A percentile compares a stretch with the other conserved stretches of the same genome.
phyloP scores from a whole-genome alignment of 2,329 filamentous ascomycete genomes.

The Xylaria arbuscula region DNA sequence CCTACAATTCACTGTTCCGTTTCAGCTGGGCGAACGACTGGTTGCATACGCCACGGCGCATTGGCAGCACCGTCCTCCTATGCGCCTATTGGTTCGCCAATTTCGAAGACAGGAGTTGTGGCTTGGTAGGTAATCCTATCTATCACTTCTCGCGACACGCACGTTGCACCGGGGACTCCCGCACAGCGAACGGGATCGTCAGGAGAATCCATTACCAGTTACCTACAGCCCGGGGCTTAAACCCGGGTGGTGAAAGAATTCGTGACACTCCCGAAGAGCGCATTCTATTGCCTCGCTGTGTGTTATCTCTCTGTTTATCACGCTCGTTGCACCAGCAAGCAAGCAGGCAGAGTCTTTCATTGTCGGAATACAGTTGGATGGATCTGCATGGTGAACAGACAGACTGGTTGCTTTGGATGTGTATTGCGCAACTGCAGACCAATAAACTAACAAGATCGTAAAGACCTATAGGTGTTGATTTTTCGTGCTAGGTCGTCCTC shows the following conservation, averaged over 20 bases:
- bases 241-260: constrained; percentile 7
- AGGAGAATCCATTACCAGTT: constrained; percentile 24
- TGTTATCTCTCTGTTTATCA: constrained; percentile 6
- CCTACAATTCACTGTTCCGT: not conserved
- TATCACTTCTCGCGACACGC: constrained; percentile 20
- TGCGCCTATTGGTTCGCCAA: constrained; percentile 17
- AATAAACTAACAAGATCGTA: constrained; percentile 32
- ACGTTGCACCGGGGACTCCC: constrained; percentile 26
- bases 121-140: constrained; percentile 20
- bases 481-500: constrained; percentile 16
- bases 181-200: constrained; percentile 31
- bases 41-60: constrained; percentile 29
- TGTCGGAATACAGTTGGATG: constrained; percentile 2
- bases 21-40: constrained; percentile 3
- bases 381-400: constrained; percentile 19
- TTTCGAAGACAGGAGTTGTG: constrained; percentile 19
- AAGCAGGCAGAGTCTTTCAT: not conserved
- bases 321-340: constrained; percentile 12
- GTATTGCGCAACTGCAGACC: constrained; percentile 11
- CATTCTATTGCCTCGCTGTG: constrained; percentile 9
- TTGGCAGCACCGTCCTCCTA: constrained; percentile 7
- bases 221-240: constrained; percentile 1
- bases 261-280: constrained; percentile 22
- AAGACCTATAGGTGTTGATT: constrained; percentile 28
- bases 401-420: constrained; percentile 15